Evolutionary conservation across 352 stramenopile species (phyloP).

Genomic region (Pythium guiyangense): DNA sequence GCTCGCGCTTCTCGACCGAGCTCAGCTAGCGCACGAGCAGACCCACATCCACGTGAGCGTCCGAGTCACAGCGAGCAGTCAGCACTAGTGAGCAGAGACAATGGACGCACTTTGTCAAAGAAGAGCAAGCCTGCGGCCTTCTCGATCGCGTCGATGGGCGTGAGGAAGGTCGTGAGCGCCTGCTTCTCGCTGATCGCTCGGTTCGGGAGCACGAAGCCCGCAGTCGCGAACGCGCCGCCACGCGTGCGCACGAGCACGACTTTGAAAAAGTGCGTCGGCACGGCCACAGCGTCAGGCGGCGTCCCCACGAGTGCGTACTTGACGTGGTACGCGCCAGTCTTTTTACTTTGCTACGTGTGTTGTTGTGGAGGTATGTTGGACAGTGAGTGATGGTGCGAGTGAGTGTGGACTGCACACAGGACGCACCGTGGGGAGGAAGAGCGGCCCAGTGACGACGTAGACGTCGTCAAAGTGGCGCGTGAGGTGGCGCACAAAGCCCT

Average conservation of each 20-base stretch:
- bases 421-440: slow-evolving; percentile 88
- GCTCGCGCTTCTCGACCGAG: slow-evolving; percentile 36
- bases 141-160: slow-evolving; percentile 90
- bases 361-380: background rate
- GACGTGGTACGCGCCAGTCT: slow-evolving; percentile 58
- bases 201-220: slow-evolving; percentile 95
- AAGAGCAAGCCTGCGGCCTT: slow-evolving; percentile 91
- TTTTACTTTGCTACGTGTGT: slow-evolving; percentile 51
- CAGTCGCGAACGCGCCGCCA: slow-evolving; percentile 64
- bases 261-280: slow-evolving; percentile 98
- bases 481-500: slow-evolving; percentile 84
- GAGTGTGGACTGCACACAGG: background rate
- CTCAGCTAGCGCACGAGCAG: slow-evolving; percentile 26
- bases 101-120: slow-evolving; percentile 77
- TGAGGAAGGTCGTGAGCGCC: slow-evolving; percentile 81
- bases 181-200: slow-evolving; percentile 68
- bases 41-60: background rate
- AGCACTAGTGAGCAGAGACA: background rate
- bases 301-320: slow-evolving; percentile 81
- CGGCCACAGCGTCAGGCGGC: slow-evolving; percentile 81
- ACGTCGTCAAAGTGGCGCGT: slow-evolving; percentile 70
- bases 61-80: background rate
- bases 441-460: slow-evolving; percentile 91
- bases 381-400: background rate
- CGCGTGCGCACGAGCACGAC: slow-evolving; percentile 74